phyloP scores from a whole-genome alignment of 768 basidiomycete species.

The Pilatotrama ljubarskyi region DNA sequence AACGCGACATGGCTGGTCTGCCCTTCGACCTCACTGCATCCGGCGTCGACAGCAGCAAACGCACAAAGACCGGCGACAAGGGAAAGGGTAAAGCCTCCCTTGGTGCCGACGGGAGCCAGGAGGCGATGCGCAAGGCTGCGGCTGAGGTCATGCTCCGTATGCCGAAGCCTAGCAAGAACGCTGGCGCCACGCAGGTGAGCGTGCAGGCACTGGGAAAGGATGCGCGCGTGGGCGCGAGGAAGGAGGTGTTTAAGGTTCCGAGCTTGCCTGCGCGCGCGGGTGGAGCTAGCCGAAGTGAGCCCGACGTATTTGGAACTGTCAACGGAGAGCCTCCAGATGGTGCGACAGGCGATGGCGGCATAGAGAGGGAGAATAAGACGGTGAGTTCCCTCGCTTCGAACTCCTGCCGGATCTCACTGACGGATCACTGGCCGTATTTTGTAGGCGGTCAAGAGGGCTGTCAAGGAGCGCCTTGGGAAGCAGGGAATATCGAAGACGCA shows the following conservation, averaged over 20 bases:
- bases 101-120: conserved; percentile 23
- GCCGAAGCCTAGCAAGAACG: conserved; percentile 30
- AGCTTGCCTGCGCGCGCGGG: conserved; percentile 19
- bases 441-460: conserved; percentile 43
- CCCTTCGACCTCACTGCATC: not conserved
- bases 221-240: conserved; percentile 11
- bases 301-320: conserved; percentile 13
- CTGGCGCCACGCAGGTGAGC: conserved; percentile 15
- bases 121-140: conserved; percentile 34
- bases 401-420: not conserved
- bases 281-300: conserved; percentile 18
- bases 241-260: conserved; percentile 29
- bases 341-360: conserved; percentile 36
- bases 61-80: conserved; percentile 14
- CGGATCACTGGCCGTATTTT: not conserved
- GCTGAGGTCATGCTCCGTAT: conserved; percentile 40
- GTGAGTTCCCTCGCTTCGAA: conserved; percentile 35
- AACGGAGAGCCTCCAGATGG: conserved; percentile 39
- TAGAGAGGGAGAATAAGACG: conserved; percentile 63
- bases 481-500: conserved; percentile 39
- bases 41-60: conserved; percentile 27
- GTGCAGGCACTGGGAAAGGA: conserved; percentile 16
- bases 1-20: conserved; percentile 23
- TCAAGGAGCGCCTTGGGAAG: conserved; percentile 34
- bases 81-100: conserved; percentile 22